Conservation (phyloP, 768 basidiomycete genomes). For the Tulasnella sp. region DNA sequence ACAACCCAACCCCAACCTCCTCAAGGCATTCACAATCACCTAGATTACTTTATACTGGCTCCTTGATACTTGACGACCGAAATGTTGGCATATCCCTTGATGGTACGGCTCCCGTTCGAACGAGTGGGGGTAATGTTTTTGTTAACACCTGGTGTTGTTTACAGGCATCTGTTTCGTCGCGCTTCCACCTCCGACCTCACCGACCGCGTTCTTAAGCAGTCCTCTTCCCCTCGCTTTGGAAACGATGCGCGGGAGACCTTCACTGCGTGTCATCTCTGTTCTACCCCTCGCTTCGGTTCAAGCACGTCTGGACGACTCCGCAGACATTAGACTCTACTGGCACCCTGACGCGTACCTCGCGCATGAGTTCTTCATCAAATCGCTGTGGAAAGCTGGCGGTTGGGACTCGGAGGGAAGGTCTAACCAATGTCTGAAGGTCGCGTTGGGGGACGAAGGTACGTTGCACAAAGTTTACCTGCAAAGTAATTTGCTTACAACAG, state of each 20-base stretch:
- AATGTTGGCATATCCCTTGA: slow-evolving; percentile 14
- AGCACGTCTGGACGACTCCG: slow-evolving; percentile 11
- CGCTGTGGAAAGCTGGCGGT: slow-evolving; percentile 14
- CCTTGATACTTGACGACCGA: slow-evolving; percentile 8
- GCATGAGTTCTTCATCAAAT: slow-evolving; percentile 14
- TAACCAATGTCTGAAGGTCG: slow-evolving; percentile 13
- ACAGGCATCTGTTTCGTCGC: slow-evolving; percentile 21
- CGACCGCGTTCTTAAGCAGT: slow-evolving; percentile 10
- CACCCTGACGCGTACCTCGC: slow-evolving; percentile 16
- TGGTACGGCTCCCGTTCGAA: neutral
- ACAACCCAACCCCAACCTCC: slow-evolving; percentile 10
- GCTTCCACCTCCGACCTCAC: slow-evolving; percentile 12
- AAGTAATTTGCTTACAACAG: neutral
- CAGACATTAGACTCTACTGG: slow-evolving; percentile 16
- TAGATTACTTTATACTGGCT: slow-evolving; percentile 14
- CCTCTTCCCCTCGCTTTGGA: slow-evolving; percentile 19
- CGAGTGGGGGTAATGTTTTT: neutral
- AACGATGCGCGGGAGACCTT: slow-evolving; percentile 19
- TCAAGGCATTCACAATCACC: slow-evolving; percentile 11
- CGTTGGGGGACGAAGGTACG: slow-evolving; percentile 17
- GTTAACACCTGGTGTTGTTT: neutral
- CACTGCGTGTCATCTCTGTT: slow-evolving; percentile 6
- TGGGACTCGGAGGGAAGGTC: slow-evolving; percentile 16
- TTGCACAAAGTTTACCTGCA: neutral
- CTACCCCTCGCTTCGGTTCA: neutral